Base-by-base conservation (phyloP, 805 yeast species). In the Candida corydali region DNA sequence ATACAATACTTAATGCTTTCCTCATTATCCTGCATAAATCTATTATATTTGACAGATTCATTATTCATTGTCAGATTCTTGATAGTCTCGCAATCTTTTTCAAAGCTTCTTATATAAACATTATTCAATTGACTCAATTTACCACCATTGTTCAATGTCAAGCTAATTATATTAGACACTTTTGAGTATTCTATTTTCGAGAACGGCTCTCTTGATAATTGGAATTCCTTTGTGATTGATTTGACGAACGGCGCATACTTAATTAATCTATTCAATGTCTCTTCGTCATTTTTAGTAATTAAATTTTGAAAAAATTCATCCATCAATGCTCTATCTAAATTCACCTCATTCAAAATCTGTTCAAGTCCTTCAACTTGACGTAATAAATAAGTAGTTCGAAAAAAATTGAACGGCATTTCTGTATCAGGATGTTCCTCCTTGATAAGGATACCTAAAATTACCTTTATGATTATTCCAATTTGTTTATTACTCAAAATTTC, bases 11-110 rank as follows among this genome's bases (percentile, higher is more conserved):
- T 65, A 10, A 69, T 55, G 49, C 76, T 81, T 46, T 82, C 93
- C 34, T 72, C 75, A 39, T 68, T 72, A 54, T 86, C 95, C 47
- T 82, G 88, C 3, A 69, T 50, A 35, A 73, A 69, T 22, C 87
- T 65, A 39, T 73, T 69, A 40, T 62, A 69, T 39, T 70, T 73
- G 30, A 70, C 63, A 3, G 68, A 52, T 46, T 80, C 86, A 1
- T 65, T 58, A 2, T 65, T 53, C 7, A 66, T 52, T 2, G 77
- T 63, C 40, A 47, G 61, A 1, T 43, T 36, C 33, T 52, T 56
- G 32, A 68, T 48, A 31, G 49, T 58, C 6, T 52, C 57, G 29
- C 69, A 64, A 32, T 67, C 72, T 29, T 56, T 46, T 34, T 59
- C 48, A 51, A 63, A 47, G 42, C 59, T 48, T 44, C 62, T 58